A percentile compares a stretch with the other conserved stretches of the same genome.
These are phyloP conservation scores for Acacia pycnantha DNA, from an alignment of 331 rosid species.

Conservation along the genomic window DNA sequence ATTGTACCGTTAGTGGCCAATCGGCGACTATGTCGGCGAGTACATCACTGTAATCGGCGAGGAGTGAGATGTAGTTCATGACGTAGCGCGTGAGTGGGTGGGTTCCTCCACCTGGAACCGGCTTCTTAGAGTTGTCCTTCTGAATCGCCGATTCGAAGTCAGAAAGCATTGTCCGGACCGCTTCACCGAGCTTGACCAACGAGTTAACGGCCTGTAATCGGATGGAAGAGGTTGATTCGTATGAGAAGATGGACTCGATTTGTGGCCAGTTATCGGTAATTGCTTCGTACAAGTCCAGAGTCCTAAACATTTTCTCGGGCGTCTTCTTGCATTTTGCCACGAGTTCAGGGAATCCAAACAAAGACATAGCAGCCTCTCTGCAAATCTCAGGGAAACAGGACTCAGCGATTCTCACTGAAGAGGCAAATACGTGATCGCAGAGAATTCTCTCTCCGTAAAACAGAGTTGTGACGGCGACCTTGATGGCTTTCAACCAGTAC, in stretches of 20 bases:
- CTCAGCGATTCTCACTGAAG: slow-evolving; percentile 44
- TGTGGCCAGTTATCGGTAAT: slow-evolving; percentile 52
- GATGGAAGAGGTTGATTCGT: slow-evolving; percentile 44
- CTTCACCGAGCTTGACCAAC: slow-evolving; percentile 50
- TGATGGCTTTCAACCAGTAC: slow-evolving; percentile 62
- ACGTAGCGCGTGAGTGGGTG: slow-evolving; percentile 94
- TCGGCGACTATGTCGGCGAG: slow-evolving; percentile 58
- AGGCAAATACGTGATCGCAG: slow-evolving; percentile 60
- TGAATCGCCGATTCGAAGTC: slow-evolving; percentile 85
- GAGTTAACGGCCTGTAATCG: slow-evolving; percentile 47
- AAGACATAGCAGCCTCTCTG: slow-evolving; percentile 42
- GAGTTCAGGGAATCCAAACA: slow-evolving; percentile 64
- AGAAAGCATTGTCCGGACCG: slow-evolving; percentile 47
- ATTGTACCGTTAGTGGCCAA: slow-evolving; percentile 40
- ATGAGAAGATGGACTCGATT: slow-evolving; percentile 65
- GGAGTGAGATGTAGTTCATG: slow-evolving; percentile 72
- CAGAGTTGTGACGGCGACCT: slow-evolving; percentile 51
- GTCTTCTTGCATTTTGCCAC: slow-evolving; percentile 78
- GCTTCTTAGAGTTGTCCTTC: slow-evolving; percentile 61
- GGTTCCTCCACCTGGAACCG: slow-evolving; percentile 67
- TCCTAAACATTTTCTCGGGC: slow-evolving; percentile 73
- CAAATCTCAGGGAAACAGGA: slow-evolving; percentile 58
- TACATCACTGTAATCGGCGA: slow-evolving; percentile 57
- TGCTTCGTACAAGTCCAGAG: slow-evolving; percentile 68
- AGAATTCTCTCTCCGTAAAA: slow-evolving; percentile 71